Percentiles rank a stretch among this genome's conserved stretches.
Evolutionary conservation across 345 rosid species (phyloP).

Genomic region (Microthlaspi erraticum): DNA sequence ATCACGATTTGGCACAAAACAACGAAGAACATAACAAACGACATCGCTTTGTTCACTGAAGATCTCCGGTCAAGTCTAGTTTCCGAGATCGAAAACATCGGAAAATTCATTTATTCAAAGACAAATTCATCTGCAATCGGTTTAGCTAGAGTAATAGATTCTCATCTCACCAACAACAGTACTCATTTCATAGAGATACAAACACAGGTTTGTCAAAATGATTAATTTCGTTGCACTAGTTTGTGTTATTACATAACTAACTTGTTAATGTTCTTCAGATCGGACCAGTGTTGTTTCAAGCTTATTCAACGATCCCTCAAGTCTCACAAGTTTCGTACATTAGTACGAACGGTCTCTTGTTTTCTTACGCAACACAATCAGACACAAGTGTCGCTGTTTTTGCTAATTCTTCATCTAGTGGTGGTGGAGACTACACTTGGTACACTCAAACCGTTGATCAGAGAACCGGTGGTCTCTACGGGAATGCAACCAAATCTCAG

Average conservation of each 20-base stretch:
- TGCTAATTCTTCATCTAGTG: slow-evolving; percentile 28
- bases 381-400: slow-evolving; percentile 35
- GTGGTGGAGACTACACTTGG: slow-evolving; percentile 34
- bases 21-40: slow-evolving; percentile 12
- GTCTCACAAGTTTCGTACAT: slow-evolving; percentile 40
- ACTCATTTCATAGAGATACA: slow-evolving; percentile 27
- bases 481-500: slow-evolving; percentile 10
- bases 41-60: slow-evolving; percentile 3
- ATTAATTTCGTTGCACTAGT: neutral
- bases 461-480: slow-evolving; percentile 25
- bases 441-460: slow-evolving; percentile 43
- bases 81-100: slow-evolving; percentile 35
- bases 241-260: slow-evolving; percentile 10
- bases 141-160: slow-evolving; percentile 39
- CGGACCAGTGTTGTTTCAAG: slow-evolving; percentile 37
- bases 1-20: slow-evolving; percentile 29
- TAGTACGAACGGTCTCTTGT: slow-evolving; percentile 27
- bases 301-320: slow-evolving; percentile 37
- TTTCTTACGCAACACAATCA: slow-evolving; percentile 16
- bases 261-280: slow-evolving; percentile 19
- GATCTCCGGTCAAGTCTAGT: slow-evolving; percentile 33
- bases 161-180: slow-evolving; percentile 18
- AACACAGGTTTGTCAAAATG: slow-evolving; percentile 32
- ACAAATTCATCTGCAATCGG: slow-evolving; percentile 16
- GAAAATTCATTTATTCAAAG: neutral